phyloP scores from a whole-genome alignment of 441 rosid genomes.

The Syzygium syzygioides region DNA sequence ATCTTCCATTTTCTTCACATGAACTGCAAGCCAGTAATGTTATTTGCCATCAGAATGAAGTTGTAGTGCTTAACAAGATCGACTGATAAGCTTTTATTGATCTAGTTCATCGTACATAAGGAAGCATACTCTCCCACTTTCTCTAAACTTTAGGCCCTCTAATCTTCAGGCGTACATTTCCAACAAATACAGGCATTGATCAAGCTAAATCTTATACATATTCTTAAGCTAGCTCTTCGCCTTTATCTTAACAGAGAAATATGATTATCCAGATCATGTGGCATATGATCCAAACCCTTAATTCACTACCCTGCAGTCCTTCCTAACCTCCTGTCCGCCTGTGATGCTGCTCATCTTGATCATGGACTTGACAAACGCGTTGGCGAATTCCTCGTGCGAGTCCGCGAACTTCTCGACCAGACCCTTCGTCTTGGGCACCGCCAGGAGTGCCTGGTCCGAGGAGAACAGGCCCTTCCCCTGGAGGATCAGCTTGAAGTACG shows the following conservation, averaged over 20 bases:
- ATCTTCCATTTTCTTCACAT: background rate
- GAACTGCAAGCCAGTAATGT: background rate
- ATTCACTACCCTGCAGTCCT: slow-evolving; percentile 29
- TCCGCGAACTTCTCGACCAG: slow-evolving; percentile 38
- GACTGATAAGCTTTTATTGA: background rate
- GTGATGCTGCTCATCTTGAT: slow-evolving; percentile 57
- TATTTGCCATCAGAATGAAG: background rate
- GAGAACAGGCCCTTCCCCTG: slow-evolving; percentile 42
- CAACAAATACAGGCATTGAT: background rate
- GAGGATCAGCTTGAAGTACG: slow-evolving; percentile 40
- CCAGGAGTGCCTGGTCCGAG: slow-evolving; percentile 51
- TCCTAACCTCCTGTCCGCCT: slow-evolving; percentile 33
- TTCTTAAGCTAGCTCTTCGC: background rate
- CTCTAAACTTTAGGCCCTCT: background rate
- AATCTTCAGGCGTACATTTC: background rate
- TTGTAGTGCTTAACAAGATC: background rate
- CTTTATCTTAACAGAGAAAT: background rate
- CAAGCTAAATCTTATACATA: background rate
- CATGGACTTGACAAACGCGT: slow-evolving; percentile 45
- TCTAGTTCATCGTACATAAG: background rate
- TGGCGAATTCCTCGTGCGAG: slow-evolving; percentile 23
- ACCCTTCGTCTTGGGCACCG: slow-evolving; percentile 24
- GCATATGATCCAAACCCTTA: background rate
- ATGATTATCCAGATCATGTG: background rate
- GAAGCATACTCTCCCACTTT: background rate